phyloP scores from a whole-genome alignment of 2,329 filamentous ascomycete genomes.

The Zopfia rhizophila region DNA sequence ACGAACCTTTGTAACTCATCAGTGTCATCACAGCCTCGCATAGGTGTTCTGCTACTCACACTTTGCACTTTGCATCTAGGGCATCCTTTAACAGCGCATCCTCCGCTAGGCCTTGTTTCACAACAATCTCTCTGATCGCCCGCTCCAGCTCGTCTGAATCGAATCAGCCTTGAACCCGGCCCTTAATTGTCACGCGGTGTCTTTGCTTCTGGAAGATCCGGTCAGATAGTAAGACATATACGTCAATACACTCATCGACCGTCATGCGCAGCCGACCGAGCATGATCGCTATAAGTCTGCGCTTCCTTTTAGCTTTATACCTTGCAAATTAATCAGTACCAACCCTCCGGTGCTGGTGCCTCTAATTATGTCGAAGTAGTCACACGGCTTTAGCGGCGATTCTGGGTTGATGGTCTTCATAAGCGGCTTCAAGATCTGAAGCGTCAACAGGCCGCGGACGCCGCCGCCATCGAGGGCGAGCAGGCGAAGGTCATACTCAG shows the following conservation, averaged over 20 bases:
- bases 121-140: conserved; percentile 4
- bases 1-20: conserved; percentile 19
- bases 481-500: not conserved
- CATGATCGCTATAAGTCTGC: conserved; percentile 5
- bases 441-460: conserved; percentile 16
- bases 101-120: not conserved
- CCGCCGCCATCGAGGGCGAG: conserved; percentile 9
- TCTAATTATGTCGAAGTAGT: conserved; percentile 19
- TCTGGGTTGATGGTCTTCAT: conserved; percentile 15
- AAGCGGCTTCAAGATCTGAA: conserved; percentile 13
- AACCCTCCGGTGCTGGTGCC: conserved; percentile 20
- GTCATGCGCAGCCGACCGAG: conserved; percentile 3
- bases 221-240: conserved; percentile 49
- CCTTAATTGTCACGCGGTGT: conserved; percentile 6
- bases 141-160: conserved; percentile 4
- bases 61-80: conserved; percentile 12
- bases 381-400: conserved; percentile 13
- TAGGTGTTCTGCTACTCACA: conserved; percentile 7
- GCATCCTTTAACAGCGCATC: conserved; percentile 15
- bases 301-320: conserved; percentile 1
- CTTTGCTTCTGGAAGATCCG: conserved; percentile 1
- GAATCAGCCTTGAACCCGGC: conserved; percentile 2
- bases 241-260: conserved; percentile 6
- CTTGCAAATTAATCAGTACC: not conserved
- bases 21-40: conserved; percentile 1